Evolutionary conservation across 306 rosid genomes (phyloP), one percentile per base, ranked within the genome.

Genomic region (Abrus precatorius): DNA sequence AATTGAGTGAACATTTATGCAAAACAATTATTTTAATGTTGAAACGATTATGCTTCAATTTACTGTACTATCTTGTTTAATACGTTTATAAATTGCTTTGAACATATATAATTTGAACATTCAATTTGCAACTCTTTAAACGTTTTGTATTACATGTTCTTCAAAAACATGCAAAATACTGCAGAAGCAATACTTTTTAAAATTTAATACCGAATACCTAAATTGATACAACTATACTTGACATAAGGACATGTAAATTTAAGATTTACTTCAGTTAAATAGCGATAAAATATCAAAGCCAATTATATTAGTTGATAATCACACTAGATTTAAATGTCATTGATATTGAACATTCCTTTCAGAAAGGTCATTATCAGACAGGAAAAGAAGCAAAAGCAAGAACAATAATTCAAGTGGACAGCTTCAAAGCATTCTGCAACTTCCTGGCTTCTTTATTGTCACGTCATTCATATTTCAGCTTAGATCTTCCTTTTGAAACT

Each of bases 381-480:
- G 49, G 5, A 57, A 13, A 5, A 12, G 40, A 45, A 28, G 41
- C 4, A 60, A 59, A 75, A 60, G 20, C 45, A 59, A 7, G 33
- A 55, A 12, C 69, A 45, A 32, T 9, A 10, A 76, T 34, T 63
- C 66, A 76, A 7, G 14, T 8, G 27, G 14, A 8, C 33, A 33
- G 62, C 44, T 50, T 53, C 50, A 53, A 72, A 41, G 71, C 52
- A 65, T 41, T 20, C 30, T 48, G 48, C 59, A 52, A 34, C 3
- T 29, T 41, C 47, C 6, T 27, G 36, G 6, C 63, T 36, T 38
- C 52, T 5, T 29, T 53, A 9, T 28, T 29, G 34, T 56, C 76
- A 68, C 29, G 38, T 40, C 7, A 53, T 79, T 66, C 82, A 69
- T 64, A 36, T 76, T 50, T 76, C 55, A 57, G n/a, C 56, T 27